Conservation (phyloP, 192 early-diverging fungal genomes). For the Mortierella claussenii region DNA sequence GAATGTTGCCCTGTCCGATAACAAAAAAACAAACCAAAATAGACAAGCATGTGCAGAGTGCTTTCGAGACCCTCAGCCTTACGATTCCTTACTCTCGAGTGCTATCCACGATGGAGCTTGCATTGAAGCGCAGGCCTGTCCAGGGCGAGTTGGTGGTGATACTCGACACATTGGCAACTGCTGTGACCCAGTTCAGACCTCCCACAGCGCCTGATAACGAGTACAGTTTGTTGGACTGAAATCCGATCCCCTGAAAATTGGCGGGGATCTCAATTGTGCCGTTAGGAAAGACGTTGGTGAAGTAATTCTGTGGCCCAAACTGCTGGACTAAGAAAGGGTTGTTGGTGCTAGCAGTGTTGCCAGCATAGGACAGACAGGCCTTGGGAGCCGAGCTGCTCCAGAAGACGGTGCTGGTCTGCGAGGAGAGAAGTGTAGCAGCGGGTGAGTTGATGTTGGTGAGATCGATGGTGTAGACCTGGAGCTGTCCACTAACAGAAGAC, state of each 20-base stretch:
- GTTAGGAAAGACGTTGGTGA: slow-evolving; percentile 27
- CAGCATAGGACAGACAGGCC: slow-evolving; percentile 26
- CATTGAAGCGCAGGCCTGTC: slow-evolving; percentile 29
- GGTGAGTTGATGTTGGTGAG: slow-evolving; percentile 37
- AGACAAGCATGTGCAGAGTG: too few species aligned
- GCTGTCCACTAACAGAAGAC: slow-evolving; percentile 3
- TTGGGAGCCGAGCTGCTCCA: slow-evolving; percentile 20
- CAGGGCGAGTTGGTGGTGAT: slow-evolving; percentile 13
- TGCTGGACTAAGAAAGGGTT: slow-evolving; percentile 27
- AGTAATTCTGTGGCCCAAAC: slow-evolving; percentile 12
- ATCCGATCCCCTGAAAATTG: slow-evolving; percentile 1
- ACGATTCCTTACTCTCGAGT: slow-evolving; percentile 26
- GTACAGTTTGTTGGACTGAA: slow-evolving; percentile 25
- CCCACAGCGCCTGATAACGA: slow-evolving; percentile 21
- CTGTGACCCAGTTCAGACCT: slow-evolving; percentile 22
- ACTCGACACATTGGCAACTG: slow-evolving; percentile 2
- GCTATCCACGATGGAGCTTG: slow-evolving; percentile 2
- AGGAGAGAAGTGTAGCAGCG: slow-evolving; percentile 16
- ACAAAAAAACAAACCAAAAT: too few species aligned
- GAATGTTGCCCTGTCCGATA: too few species aligned
- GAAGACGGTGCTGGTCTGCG: not conserved
- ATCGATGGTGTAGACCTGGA: slow-evolving; percentile 21
- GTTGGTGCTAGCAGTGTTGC: slow-evolving; percentile 14
- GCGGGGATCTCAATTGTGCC: slow-evolving; percentile 6
- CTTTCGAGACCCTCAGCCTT: too few species aligned